Evolutionary conservation across 2,329 filamentous ascomycete species (phyloP), one percentile per base, ranked within the genome.

Genomic region (Zymoseptoria brevis): DNA sequence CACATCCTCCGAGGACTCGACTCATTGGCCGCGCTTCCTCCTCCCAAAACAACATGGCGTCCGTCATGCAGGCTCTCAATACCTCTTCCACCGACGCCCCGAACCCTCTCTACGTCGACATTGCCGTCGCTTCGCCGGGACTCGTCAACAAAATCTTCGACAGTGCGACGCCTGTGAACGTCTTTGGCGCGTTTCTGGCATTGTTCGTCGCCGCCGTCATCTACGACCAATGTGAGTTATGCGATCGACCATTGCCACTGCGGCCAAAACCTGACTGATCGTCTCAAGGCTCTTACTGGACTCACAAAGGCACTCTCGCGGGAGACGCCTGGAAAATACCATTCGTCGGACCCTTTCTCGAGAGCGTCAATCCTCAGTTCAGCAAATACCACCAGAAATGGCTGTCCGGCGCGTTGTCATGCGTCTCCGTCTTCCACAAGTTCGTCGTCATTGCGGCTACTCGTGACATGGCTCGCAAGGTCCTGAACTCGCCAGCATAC

Each of bases 401-500:
- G 94, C 75, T 82, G 69, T 96, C 90, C 71, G 94, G 89, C 53
- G 87, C 89, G 53, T 81, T 99, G 68, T 96, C 92, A 81, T 99
- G 94, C 72, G 94, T 99, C 62, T 96, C 92, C 2, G 91, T 99
- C 70, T 99, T 99, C 80, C 94, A 99, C 85, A 99, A 97, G 90
- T 99, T 99, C 74, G 94, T 97, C 65, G 91, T 99, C 59, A 96
- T 99, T 73, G 93, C 92, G 35, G 95, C 92, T 19, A 91, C 88
- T 56, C 90, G 94, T 71, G 94, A 97, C 73, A 90, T 97, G 83
- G 88, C 93, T 60, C 88, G 93, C 69, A 97, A 97, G 76, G 87
- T 97, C 68, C 92, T 97, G 83, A 97, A 96, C 77, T 95, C 92
- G 19, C 94, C 94, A 24, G 74, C 78, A 55, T 97, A 87, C 71